Conservation (phyloP, 1,284 basidiomycete genomes). For the Violaceomyces palustris region DNA sequence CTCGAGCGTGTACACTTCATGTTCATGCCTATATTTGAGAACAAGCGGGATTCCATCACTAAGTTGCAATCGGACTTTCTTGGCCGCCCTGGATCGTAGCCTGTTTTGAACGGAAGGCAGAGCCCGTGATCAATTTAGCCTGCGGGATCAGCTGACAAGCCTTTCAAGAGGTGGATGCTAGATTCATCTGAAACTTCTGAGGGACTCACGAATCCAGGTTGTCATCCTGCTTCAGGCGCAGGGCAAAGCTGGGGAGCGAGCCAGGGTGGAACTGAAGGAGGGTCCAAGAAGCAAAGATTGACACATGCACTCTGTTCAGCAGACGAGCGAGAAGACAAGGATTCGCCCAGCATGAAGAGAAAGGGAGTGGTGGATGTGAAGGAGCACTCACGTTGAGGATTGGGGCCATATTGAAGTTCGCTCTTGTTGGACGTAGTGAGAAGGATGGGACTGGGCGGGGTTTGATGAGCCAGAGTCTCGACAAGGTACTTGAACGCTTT, state of each 20-base stretch:
- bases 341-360: no score
- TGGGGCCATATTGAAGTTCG: conserved; percentile 27
- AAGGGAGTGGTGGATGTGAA: no score
- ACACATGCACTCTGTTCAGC: no score
- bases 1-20: conserved; percentile 44
- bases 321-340: no score
- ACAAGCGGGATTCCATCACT: conserved; percentile 44
- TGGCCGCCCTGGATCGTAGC: conserved; percentile 37
- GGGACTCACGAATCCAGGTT: conserved; percentile 32
- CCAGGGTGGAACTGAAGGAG: conserved; percentile 44
- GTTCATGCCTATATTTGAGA: conserved; percentile 44
- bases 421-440: conserved; percentile 1
- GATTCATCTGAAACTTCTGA: no score
- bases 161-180: no score
- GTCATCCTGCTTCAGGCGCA: conserved; percentile 45
- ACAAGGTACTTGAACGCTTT: no score
- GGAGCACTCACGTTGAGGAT: conserved; percentile 43
- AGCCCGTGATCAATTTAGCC: no score
- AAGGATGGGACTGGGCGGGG: not conserved
- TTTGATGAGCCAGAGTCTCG: no score
- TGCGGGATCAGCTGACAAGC: no score
- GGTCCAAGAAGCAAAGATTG: not conserved
- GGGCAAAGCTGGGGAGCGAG: conserved; percentile 44
- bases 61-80: conserved; percentile 43
- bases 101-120: conserved; percentile 4